phyloP scores from a whole-genome alignment of 2,329 filamentous ascomycete species.

The Cordyceps militaris region DNA sequence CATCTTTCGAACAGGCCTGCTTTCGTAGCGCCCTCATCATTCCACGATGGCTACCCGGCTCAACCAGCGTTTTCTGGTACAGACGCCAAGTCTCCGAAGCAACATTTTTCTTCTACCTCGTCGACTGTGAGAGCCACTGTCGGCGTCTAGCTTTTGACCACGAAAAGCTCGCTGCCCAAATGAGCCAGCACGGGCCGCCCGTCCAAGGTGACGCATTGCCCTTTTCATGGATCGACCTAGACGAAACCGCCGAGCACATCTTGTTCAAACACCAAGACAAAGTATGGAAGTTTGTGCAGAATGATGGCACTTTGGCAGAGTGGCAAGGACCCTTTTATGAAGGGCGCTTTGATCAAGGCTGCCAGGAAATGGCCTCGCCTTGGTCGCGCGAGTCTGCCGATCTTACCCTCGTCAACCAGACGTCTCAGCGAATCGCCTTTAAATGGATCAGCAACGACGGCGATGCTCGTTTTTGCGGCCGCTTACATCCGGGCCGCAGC shows the following conservation, averaged over 20 bases:
- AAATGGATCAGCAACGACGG: conserved; percentile 22
- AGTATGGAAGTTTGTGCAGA: conserved; percentile 18
- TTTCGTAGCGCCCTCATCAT: background rate
- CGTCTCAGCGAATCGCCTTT: conserved; percentile 15
- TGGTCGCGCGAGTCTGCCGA: conserved; percentile 11
- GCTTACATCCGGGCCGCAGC: background rate
- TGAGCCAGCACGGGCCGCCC: conserved; percentile 10
- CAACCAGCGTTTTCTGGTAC: conserved; percentile 22
- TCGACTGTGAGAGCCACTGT: conserved; percentile 16
- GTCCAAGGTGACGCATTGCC: conserved; percentile 16
- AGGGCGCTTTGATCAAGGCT: conserved; percentile 8
- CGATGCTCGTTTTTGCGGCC: conserved; percentile 14
- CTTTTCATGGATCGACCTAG: conserved; percentile 20
- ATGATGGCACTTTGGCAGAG: conserved; percentile 13
- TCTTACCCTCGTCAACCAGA: conserved; percentile 22
- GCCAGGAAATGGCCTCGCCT: conserved; percentile 18
- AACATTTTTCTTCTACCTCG: conserved; percentile 19
- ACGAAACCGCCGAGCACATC: conserved; percentile 11
- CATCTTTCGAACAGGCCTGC: background rate
- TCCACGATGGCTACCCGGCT: conserved; percentile 19
- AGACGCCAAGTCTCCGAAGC: conserved; percentile 11
- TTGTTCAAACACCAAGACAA: conserved; percentile 17
- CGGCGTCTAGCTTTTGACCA: conserved; percentile 20
- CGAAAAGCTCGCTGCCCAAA: conserved; percentile 15
- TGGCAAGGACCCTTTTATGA: conserved; percentile 17